A percentile compares a stretch with the other conserved stretches of the same genome.
These are phyloP conservation scores for Kentomonas sorsogonicus DNA, from an alignment of 208 protist genomes.

Conservation along the genomic window DNA sequence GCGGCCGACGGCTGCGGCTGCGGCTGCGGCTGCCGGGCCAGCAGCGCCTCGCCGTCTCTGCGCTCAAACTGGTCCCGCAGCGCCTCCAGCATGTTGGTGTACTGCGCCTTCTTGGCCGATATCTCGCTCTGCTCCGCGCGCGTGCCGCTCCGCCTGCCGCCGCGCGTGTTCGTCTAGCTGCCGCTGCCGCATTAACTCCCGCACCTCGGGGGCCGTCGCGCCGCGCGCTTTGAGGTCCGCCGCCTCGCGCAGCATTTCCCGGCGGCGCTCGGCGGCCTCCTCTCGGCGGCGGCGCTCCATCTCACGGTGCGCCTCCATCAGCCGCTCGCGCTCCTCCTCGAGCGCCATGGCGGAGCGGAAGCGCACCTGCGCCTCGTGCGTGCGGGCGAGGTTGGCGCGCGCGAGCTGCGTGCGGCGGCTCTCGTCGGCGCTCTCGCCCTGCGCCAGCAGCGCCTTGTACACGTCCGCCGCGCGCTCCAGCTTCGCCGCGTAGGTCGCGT, in stretches of 20 bases:
- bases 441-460: conserved; percentile 70
- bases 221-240: conserved; percentile 51
- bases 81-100: conserved; percentile 62
- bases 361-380: conserved; percentile 78
- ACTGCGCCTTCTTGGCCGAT: conserved; percentile 35
- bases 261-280: conserved; percentile 38
- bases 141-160: conserved; percentile 63
- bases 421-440: conserved; percentile 65
- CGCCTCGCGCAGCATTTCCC: conserved; percentile 47
- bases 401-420: conserved; percentile 57
- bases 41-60: conserved; percentile 65
- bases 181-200: conserved; percentile 31
- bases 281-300: conserved; percentile 55
- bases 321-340: conserved; percentile 66
- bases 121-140: conserved; percentile 59
- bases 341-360: conserved; percentile 83
- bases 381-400: conserved; percentile 59
- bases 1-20: not conserved
- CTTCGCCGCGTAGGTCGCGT: conserved; percentile 70
- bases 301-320: conserved; percentile 63
- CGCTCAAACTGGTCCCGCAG: conserved; percentile 66
- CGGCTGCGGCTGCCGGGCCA: conserved; percentile 18
- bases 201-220: conserved; percentile 38
- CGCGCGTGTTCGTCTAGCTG: conserved; percentile 50
- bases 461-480: conserved; percentile 66